phyloP scores from a whole-genome alignment of 192 early-diverging fungal genomes.

The Radiomyces spectabilis region DNA sequence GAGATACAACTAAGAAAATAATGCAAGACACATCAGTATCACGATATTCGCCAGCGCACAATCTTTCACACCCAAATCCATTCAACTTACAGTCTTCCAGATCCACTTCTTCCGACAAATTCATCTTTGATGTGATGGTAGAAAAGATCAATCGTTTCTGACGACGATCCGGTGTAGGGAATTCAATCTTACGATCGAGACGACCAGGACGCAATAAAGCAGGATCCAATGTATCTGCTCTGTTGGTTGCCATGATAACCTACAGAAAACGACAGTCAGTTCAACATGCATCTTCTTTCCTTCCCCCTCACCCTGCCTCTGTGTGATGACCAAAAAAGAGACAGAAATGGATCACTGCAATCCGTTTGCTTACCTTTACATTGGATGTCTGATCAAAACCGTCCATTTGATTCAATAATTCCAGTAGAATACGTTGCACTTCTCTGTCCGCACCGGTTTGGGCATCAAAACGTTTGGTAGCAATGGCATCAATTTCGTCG shows the following conservation, averaged over 20 bases:
- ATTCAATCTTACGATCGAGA: slow-evolving; percentile 98
- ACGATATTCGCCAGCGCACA: neutral
- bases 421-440: slow-evolving; percentile 95
- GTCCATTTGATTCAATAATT: slow-evolving; percentile 98
- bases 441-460: slow-evolving; percentile 98
- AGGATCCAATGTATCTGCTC: slow-evolving; percentile 95
- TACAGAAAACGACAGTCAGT: slow-evolving; percentile 7
- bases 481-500: slow-evolving; percentile 98
- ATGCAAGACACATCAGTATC: neutral
- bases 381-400: slow-evolving; percentile 98
- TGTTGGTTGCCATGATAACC: slow-evolving; percentile 99
- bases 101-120: slow-evolving; percentile 95
- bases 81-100: slow-evolving; percentile 82
- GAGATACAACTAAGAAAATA: slow-evolving; percentile 70
- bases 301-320: too few species aligned
- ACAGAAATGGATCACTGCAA: neutral
- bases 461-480: slow-evolving; percentile 96
- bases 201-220: slow-evolving; percentile 95
- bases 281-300: too few species aligned
- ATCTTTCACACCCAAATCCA: neutral
- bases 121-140: slow-evolving; percentile 96
- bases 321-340: slow-evolving; percentile 6
- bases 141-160: slow-evolving; percentile 97
- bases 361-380: slow-evolving; percentile 63
- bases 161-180: slow-evolving; percentile 94